Evolutionary conservation across 306 rosid species (phyloP), one percentile per base, ranked within the genome.

Genomic region (Vigna nakashimae): DNA sequence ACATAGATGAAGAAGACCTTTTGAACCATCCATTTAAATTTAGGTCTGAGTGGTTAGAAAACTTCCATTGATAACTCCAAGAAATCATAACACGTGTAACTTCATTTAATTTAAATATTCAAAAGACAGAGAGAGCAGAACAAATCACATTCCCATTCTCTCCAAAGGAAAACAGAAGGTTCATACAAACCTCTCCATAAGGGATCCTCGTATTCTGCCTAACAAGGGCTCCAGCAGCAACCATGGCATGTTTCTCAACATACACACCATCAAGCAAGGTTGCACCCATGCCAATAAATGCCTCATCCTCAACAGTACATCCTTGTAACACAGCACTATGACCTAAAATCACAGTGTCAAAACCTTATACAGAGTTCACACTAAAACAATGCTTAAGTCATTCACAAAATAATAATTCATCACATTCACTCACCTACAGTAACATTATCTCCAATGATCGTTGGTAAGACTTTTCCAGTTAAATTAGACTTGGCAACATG

Each of bases 241-340:
- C 97, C 97, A 94, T 92, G 65, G 97, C 95, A 75, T 94, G 91
- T 78, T 84, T 94, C 86, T 92, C 98, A 57, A 94, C 91, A 82
- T 86, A 76, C 28, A 81, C 97, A 70, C 97, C 98, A 85, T 94
- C 98, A 65, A 94, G 98, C 82, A 94, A 82, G 49, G 92, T 92
- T 38, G 97, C 98, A 67, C 97, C 95, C 97, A 92, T 92, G 57
- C 97, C 98, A 34, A 94, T 90, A 88, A 94, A 94, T 69, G 98
- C 96, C 89, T 94, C 98, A 73, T 92, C 98, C 82, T 94, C 97
- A 59, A 94, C 89, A 24, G 97, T 90, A 65, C 98, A 94, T 71
- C 98, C 97, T 73, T 94, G 97, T 78, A 94, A 77, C 58, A 94
- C 97, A 42, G 95, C 97, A 63, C 95, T 89, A 69, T 94, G 98